Conservation (phyloP, 75 land plant species). For the Adiantum capillusveneris region DNA sequence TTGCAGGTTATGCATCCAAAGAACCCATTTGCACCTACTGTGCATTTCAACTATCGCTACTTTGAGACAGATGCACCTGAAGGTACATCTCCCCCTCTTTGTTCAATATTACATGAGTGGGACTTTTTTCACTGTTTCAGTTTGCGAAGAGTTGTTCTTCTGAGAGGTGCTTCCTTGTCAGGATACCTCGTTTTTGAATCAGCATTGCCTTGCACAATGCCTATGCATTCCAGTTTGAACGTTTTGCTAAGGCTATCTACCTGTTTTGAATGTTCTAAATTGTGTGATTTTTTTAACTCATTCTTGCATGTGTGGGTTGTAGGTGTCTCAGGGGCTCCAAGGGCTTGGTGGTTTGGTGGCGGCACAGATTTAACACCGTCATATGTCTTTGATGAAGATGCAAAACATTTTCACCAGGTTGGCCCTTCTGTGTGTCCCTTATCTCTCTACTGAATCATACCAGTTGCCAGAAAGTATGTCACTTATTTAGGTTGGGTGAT, state of each 20-base stretch:
- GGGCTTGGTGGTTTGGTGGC: conserved; percentile 99
- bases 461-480: too few relatives aligned
- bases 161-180: too few relatives aligned
- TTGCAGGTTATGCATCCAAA: conserved; percentile 94
- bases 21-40: conserved; percentile 94
- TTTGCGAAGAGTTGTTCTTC: too few relatives aligned
- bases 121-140: too few relatives aligned
- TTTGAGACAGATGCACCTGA: conserved; percentile 97
- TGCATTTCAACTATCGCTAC: conserved; percentile 97
- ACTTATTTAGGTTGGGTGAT: too few relatives aligned
- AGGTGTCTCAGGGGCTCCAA: conserved; percentile 92
- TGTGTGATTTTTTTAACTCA: conserved; percentile 5
- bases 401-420: conserved; percentile 86
- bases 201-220: too few relatives aligned
- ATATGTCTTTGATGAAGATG: conserved; percentile 95
- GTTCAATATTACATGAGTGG: too few relatives aligned
- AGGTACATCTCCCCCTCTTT: conserved; percentile 58
- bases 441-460: too few relatives aligned
- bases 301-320: conserved; percentile 5
- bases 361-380: conserved; percentile 98
- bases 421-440: too few relatives aligned
- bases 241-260: not conserved
- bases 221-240: not conserved
- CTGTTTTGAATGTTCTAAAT: conserved; percentile 1
- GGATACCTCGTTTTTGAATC: too few relatives aligned